Evolutionary conservation across 2,329 filamentous ascomycete genomes (phyloP), one percentile per base, ranked within the genome.

Genomic region (Aureobasidium sp.): DNA sequence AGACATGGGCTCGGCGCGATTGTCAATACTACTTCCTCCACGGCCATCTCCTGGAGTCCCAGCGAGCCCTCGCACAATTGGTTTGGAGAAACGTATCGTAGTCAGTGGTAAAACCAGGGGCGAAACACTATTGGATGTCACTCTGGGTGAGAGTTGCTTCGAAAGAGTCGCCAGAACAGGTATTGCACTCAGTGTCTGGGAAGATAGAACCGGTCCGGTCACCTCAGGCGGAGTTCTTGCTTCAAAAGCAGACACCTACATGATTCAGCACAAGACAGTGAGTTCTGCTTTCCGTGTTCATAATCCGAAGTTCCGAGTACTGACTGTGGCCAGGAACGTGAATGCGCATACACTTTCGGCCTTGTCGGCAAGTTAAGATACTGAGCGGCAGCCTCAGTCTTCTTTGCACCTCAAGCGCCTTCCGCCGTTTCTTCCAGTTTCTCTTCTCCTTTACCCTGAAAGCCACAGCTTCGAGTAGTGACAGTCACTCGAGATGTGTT

Each of bases 111-210:
- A 90, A 68, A 86, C 84, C 1, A 83, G 84, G 64, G 82, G 83
- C 23, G 78, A 85, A 63, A 79, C 87, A 1, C 74, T 95, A 37
- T 79, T 96, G 0, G 93, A 97, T 71, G 90, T 89, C 1, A 91
- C 91, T 50, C 78, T 96, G 1, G 88, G 88, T 11, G 90, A 91
- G 70, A 88, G 84, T 60, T 92, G 89, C 69, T 95, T 96, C 74
- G 88, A 92, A 65, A 79, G 89, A 19, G 84, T 96, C 62, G 92
- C 90, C 5, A 84, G 88, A 65, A 88, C 89, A 35, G 92, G 92
- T 49, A 93, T 96, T 67, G 89, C 94, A 1, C 85, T 95, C 60
- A 92, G 88, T 65, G 87, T 96, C 37, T 94, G 90, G 84, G 88
- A 94, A 71, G 77, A 79, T 64, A 68, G 70, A n/a, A 65, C 72